Evolutionary conservation across 2,329 filamentous ascomycete genomes (phyloP), one percentile per base, ranked within the genome.

Genomic region (Cladosporium colombiae): DNA sequence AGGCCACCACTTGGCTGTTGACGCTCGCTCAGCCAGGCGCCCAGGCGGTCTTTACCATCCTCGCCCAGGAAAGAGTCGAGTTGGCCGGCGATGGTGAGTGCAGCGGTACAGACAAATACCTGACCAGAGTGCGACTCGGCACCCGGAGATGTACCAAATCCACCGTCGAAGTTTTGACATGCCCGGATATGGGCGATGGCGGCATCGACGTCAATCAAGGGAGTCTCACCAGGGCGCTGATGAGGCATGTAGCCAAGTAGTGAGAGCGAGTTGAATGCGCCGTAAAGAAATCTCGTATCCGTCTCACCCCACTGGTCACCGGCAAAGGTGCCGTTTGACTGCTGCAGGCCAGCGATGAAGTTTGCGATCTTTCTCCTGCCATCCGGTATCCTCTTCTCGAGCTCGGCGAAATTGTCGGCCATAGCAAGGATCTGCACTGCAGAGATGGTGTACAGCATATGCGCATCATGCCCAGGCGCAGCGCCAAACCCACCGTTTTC

Each of bases 281-380:
- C 91, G 75, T 96, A 98, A 13, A 99, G 84, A 76, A 99, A 99
- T 27, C 95, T 88, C 0, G 95, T 98, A 78, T 99, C 95, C 69
- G 91, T 89, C 78, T 99, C 95, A 35, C 95, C 95, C 93, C 93
- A 99, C 78, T 96, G 90, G 75, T 99, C 95, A 59, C 95, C 95
- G 64, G 90, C 88, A 78, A 99, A 98, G 0, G 91, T 95, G 66
- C 95, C 95, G 64, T 90, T 83, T 23, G 81, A 83, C 75, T 97
- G 90, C 75, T 99, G 95, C 61, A 97, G 85, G 68, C 82, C 82
- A 68, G 93, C 90, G 72, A 98, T 93, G 80, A 89, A 98, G 76
- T 89, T 85, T 66, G 87, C 93, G 70, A 96, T 89, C 74, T 88
- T 88, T 68, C 84, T 83, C 77, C 88, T 92, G 67, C 90, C 90